Base-by-base conservation (phyloP, 345 rosid species). In the Eucalyptus regnans region DNA sequence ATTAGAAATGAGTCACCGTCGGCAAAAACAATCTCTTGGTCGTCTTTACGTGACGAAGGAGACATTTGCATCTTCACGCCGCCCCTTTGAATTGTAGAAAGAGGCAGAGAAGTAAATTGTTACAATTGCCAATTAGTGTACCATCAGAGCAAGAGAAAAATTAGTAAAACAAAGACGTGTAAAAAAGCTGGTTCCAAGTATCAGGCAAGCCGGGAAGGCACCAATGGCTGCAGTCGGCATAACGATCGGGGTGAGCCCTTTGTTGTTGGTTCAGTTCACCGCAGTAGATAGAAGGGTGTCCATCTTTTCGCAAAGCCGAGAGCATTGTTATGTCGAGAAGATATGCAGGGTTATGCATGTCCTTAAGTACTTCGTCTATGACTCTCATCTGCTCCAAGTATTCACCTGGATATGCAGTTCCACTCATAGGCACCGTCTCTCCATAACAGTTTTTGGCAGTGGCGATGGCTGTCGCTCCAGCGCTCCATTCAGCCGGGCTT, bases 191-290 rank as follows among this genome's bases (percentile, higher is more conserved):
- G 92, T 96, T 98, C 99, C 99, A 97, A 88, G 98, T 94, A 90
- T 98, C 99, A 86, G 98, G 99, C 66, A 98, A 91, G 52, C 99
- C 99, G 88, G 99, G 99, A 87, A 98, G 98, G 94, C 99, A 98
- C 99, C 99, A 98, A 89, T 98, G 99, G 94, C 99, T 98, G 91
- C 99, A 97, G 92, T 98, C 99, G 20, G 99, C 98, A 46, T 96
- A 95, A 46, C 92, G 92, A 11, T 66, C 92, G 1, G 99, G 99
- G 90, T 93, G 94, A 68, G 96, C 95, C 89, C 93, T 94, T 86
- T 96, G 94, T 11, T 87, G 89, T 3, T 96, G 96, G 89, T 87
- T 98, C 87, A 97, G 88, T 89, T 96, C 97, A 9, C 99, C 99
- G 29, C 96, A 92, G 87, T 98, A 98, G 80, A 98, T 95, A 1